These are phyloP conservation scores for Aureobasidium sp. DNA, from an alignment of 2,329 filamentous ascomycete species.

Conservation along the genomic window DNA sequence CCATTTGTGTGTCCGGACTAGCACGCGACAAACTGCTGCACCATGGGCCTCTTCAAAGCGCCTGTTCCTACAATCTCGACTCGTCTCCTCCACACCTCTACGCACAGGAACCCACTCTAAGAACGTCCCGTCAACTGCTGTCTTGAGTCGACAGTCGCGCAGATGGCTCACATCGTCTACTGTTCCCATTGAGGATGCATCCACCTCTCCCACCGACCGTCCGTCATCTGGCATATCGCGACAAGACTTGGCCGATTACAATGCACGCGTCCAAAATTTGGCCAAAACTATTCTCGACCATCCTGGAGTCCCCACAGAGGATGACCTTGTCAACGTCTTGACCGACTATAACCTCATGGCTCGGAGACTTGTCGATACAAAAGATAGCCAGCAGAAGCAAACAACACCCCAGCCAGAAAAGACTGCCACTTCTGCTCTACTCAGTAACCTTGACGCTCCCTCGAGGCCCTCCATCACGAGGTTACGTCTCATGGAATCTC, in stretches of 20 bases:
- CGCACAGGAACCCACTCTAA: neutral
- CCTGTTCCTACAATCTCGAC: neutral
- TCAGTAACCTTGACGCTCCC: constrained; percentile 39
- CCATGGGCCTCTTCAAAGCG: neutral
- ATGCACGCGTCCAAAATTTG: constrained; percentile 11
- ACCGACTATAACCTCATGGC: constrained; percentile 11
- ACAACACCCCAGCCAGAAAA: constrained; percentile 16
- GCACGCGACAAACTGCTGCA: neutral
- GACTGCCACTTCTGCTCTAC: constrained; percentile 49
- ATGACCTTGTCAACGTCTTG: constrained; percentile 15
- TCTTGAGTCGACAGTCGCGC: neutral
- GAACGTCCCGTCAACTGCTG: neutral
- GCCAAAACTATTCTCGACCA: constrained; percentile 14
- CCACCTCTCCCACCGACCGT: neutral
- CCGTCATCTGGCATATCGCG: neutral
- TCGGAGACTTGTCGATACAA: constrained; percentile 30
- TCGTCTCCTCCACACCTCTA: neutral
- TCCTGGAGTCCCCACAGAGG: constrained; percentile 14
- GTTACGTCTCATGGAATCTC: constrained; percentile 33
- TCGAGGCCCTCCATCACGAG: constrained; percentile 29
- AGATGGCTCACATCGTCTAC: constrained; percentile 2
- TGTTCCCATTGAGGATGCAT: neutral
- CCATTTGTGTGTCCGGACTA: neutral
- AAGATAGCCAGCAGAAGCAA: constrained; percentile 6
- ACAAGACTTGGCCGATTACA: constrained; percentile 11